Evolutionary conservation across 805 yeast species (phyloP).

Genomic region (Kazachstania africana): DNA sequence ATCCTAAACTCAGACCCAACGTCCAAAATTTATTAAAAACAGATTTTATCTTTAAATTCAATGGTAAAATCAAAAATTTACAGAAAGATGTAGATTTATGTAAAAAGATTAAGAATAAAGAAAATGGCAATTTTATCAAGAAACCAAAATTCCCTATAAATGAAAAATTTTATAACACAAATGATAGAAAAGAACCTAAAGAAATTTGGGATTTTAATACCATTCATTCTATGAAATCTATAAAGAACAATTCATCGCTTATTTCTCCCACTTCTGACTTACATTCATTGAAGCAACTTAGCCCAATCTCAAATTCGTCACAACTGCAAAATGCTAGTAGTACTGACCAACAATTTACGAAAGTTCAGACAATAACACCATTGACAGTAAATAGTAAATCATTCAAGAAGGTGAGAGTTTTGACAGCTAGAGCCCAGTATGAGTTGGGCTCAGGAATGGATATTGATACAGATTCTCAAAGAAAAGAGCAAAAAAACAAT

Average conservation of each 20-base stretch:
- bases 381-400: constrained; percentile 11
- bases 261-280: background rate
- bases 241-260: background rate
- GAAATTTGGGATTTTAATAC: constrained; percentile 8
- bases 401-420: constrained; percentile 6
- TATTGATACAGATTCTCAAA: constrained; percentile 8
- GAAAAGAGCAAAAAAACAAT: background rate
- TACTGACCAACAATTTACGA: no score
- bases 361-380: constrained; percentile 9
- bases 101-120: constrained; percentile 17
- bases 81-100: constrained; percentile 30
- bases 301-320: constrained; percentile 7
- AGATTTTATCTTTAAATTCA: constrained; percentile 2
- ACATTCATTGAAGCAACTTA: background rate
- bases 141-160: constrained; percentile 31
- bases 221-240: background rate
- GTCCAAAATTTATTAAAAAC: constrained; percentile 41
- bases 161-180: constrained; percentile 18
- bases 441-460: constrained; percentile 15
- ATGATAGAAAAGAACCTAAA: constrained; percentile 6
- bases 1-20: constrained; percentile 53
- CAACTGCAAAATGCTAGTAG: background rate
- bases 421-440: constrained; percentile 1
- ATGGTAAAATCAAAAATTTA: constrained; percentile 27
- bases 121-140: constrained; percentile 9